Conservation (phyloP, 768 basidiomycete genomes). For the Rhodocollybia butyracea region DNA sequence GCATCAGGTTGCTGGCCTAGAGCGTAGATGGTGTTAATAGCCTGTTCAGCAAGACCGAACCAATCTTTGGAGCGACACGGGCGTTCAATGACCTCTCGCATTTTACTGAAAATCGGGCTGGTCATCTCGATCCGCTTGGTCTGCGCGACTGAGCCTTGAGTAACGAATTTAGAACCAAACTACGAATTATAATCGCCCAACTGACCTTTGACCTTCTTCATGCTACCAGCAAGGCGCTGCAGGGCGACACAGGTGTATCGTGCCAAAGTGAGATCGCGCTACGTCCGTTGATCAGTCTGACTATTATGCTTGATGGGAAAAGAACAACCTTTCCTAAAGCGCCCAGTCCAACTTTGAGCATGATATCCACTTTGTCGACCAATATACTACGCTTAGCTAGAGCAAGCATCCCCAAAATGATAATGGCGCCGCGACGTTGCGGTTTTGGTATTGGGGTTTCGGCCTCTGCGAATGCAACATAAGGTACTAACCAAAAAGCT, state of each 20-base stretch:
- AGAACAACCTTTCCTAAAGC: slow-evolving; percentile 69
- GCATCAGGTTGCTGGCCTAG: slow-evolving; percentile 91
- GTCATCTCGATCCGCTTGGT: slow-evolving; percentile 85
- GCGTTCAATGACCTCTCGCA: slow-evolving; percentile 77
- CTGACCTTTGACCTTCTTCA: slow-evolving; percentile 94
- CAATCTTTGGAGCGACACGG: slow-evolving; percentile 87
- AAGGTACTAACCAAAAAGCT: neutral
- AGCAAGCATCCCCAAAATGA: slow-evolving; percentile 96
- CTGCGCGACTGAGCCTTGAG: slow-evolving; percentile 78
- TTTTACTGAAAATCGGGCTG: slow-evolving; percentile 76
- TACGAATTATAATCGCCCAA: neutral
- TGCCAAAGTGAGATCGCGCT: slow-evolving; percentile 88
- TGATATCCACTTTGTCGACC: slow-evolving; percentile 72
- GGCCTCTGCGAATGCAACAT: slow-evolving; percentile 24
- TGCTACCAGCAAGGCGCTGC: slow-evolving; percentile 89
- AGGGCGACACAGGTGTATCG: slow-evolving; percentile 92
- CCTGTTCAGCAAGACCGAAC: slow-evolving; percentile 97
- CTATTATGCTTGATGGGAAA: neutral
- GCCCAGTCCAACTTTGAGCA: slow-evolving; percentile 87
- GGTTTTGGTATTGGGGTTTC: slow-evolving; percentile 69
- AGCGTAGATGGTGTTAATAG: slow-evolving; percentile 92
- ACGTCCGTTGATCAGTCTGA: neutral
- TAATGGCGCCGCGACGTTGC: slow-evolving; percentile 93
- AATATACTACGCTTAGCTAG: slow-evolving; percentile 76
- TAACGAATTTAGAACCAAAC: neutral